Conservation (phyloP, 164 flowering plant species). For the Stephania cephalantha region DNA sequence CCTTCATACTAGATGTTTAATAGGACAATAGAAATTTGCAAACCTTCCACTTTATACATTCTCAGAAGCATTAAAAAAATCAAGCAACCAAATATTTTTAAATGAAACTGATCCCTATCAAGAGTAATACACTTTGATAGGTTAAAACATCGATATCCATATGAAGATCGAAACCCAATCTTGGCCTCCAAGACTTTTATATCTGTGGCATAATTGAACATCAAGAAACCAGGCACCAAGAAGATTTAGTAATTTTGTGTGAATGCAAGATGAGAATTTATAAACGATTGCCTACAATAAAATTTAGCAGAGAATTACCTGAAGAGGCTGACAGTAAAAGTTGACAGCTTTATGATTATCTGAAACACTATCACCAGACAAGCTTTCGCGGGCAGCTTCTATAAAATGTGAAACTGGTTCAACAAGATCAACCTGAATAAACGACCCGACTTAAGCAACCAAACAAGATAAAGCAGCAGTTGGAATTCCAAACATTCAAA, state of each 20-base stretch:
- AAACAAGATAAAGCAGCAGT: neutral
- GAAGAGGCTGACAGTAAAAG: slow-evolving; percentile 84
- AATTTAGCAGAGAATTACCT: slow-evolving; percentile 35
- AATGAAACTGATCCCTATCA: neutral
- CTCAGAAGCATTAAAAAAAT: neutral
- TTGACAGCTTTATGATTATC: slow-evolving; percentile 59
- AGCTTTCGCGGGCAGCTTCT: slow-evolving; percentile 73
- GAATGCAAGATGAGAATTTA: neutral
- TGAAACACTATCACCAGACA: slow-evolving; percentile 31
- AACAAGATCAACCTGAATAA: slow-evolving; percentile 80
- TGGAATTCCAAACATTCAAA: neutral
- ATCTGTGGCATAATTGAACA: neutral
- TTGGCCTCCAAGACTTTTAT: too few species aligned
- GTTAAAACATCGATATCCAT: neutral
- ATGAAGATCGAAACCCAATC: too few species aligned
- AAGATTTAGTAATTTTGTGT: neutral
- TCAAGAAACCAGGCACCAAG: neutral
- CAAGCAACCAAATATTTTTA: neutral
- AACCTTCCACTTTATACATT: too few species aligned
- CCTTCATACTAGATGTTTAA: too few species aligned
- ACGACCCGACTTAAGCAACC: slow-evolving; percentile 6
- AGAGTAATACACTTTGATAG: neutral
- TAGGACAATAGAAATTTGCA: too few species aligned
- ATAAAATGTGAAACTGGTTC: slow-evolving; percentile 97
- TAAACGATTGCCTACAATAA: neutral